These are phyloP conservation scores for Logfia minima DNA, from an alignment of 129 eudicot species.

Conservation along the genomic window DNA sequence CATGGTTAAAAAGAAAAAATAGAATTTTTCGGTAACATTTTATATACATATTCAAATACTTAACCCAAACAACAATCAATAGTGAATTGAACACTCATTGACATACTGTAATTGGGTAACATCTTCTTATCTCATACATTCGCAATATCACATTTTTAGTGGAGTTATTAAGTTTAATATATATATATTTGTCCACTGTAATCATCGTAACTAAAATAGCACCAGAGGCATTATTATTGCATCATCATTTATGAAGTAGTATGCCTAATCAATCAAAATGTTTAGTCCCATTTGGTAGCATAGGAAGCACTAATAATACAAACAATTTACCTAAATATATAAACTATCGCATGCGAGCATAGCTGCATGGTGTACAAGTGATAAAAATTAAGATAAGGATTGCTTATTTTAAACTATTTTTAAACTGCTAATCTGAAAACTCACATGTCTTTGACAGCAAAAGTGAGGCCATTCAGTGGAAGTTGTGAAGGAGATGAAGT, in stretches of 20 bases:
- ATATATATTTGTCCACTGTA: background rate
- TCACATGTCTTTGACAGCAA: slow-evolving; percentile 91
- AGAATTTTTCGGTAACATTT: background rate
- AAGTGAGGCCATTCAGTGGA: slow-evolving; percentile 67
- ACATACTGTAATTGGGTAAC: background rate
- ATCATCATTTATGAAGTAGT: background rate
- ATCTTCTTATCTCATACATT: background rate
- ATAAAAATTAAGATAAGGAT: background rate
- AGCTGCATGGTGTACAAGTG: background rate
- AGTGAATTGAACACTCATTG: background rate
- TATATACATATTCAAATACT: too few relatives aligned
- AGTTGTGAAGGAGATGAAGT: slow-evolving; percentile 41
- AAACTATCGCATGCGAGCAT: background rate
- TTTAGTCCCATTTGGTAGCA: too few relatives aligned
- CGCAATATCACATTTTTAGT: background rate
- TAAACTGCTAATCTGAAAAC: slow-evolving; percentile 3
- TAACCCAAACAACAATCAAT: background rate
- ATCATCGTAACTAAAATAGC: background rate
- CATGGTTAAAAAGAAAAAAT: too few relatives aligned
- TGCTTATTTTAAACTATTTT: too few relatives aligned
- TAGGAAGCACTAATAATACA: background rate
- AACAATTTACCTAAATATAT: background rate
- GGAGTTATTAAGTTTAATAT: background rate
- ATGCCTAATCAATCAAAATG: too few relatives aligned
- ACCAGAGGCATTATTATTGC: background rate